Evolutionary conservation across 768 basidiomycete genomes (phyloP).

Genomic region (Podaxis sp.): DNA sequence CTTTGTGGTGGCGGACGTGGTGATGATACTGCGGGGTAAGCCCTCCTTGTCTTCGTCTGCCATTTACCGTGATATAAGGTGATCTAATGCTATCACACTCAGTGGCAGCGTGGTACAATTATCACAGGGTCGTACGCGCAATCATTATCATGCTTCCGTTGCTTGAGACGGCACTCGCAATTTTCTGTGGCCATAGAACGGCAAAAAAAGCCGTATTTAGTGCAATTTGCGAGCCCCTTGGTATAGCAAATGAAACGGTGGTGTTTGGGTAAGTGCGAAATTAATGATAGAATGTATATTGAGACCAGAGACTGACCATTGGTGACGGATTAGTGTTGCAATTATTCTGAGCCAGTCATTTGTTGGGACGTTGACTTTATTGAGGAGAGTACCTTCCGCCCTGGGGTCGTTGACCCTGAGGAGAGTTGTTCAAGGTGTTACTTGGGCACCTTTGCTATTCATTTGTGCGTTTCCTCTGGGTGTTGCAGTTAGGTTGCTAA

Average conservation of each 20-base stretch:
- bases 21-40: slow-evolving; percentile 22
- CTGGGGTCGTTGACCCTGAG: not conserved
- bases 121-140: not conserved
- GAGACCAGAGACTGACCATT: not conserved
- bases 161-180: not conserved
- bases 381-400: not conserved
- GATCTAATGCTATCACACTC: not conserved
- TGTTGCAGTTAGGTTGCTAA: not conserved
- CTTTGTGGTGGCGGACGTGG: slow-evolving; percentile 15
- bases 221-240: not conserved
- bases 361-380: not conserved
- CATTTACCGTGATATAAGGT: not conserved
- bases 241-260: not conserved
- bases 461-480: not conserved
- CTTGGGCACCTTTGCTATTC: slow-evolving; percentile 13
- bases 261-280: not conserved
- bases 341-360: not conserved
- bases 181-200: not conserved
- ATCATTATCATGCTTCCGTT: not conserved
- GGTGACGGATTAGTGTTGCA: not conserved
- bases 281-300: not conserved
- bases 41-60: too few species aligned
- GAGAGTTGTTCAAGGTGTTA: not conserved
- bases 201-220: not conserved
- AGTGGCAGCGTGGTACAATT: slow-evolving; percentile 1